phyloP scores from a whole-genome alignment of 495 filamentous ascomycete species.

The Cercophora samala region DNA sequence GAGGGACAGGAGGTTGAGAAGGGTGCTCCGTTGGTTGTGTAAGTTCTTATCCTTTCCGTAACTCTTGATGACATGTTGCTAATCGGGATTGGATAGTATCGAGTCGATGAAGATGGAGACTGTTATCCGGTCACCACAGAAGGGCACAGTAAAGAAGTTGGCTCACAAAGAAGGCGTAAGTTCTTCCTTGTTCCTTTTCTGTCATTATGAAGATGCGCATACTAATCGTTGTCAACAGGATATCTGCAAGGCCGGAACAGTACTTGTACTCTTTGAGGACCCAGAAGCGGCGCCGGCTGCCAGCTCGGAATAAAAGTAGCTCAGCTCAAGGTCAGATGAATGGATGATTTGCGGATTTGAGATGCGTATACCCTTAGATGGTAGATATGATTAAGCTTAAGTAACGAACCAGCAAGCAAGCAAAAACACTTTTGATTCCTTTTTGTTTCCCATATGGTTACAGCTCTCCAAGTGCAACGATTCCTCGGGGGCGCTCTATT shows the following conservation, averaged over 20 bases:
- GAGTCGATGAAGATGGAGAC: constrained; percentile 99
- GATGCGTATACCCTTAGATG: neutral
- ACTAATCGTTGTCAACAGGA: constrained; percentile 41
- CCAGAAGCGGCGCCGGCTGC: constrained; percentile 24
- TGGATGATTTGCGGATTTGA: neutral
- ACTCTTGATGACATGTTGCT: constrained; percentile 15
- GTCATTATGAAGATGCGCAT: neutral
- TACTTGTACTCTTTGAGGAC: constrained; percentile 55
- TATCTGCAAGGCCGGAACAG: constrained; percentile 56
- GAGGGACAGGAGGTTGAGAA: constrained; percentile 80
- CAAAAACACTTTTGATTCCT: neutral
- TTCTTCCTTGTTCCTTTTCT: constrained; percentile 15
- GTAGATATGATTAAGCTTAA: neutral
- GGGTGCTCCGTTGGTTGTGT: constrained; percentile 84
- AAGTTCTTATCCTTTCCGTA: constrained; percentile 27
- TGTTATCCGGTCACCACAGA: constrained; percentile 84
- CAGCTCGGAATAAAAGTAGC: constrained; percentile 21
- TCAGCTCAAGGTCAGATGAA: neutral
- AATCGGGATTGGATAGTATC: constrained; percentile 50
- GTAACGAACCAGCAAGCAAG: neutral
- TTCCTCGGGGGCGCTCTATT: too few species aligned
- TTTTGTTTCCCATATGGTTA: too few species aligned
- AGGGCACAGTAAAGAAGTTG: constrained; percentile 73
- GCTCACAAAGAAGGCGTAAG: constrained; percentile 86
- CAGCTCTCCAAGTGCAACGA: too few species aligned